Conservation (phyloP, 139 green algal genomes). For the Chlamydomonas sphaeroides region DNA sequence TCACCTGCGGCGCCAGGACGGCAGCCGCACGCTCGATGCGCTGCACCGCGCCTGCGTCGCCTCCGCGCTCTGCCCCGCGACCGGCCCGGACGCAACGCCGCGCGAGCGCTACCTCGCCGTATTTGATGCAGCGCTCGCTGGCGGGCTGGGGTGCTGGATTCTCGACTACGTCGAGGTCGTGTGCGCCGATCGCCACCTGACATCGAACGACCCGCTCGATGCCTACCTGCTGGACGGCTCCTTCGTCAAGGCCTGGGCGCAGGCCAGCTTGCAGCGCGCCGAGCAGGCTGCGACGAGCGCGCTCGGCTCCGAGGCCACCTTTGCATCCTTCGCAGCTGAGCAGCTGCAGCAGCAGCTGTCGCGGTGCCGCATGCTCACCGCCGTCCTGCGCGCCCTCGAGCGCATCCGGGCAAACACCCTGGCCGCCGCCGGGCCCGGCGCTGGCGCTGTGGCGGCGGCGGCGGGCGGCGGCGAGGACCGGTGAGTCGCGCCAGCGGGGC, state of each 20-base stretch:
- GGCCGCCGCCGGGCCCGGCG: no score
- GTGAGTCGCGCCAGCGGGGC: no score
- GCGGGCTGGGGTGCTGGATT: conserved; percentile 60
- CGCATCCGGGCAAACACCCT: conserved; percentile 35
- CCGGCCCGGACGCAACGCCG: background rate
- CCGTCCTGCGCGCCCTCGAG: conserved; percentile 47
- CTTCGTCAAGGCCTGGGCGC: conserved; percentile 59
- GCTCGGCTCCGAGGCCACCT: conserved; percentile 31
- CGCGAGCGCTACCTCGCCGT: conserved; percentile 33
- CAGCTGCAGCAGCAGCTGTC: conserved; percentile 44
- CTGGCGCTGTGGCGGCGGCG: no score
- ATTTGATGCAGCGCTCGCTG: conserved; percentile 22
- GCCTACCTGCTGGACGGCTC: conserved; percentile 67
- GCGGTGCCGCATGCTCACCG: conserved; percentile 44
- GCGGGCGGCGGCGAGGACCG: background rate
- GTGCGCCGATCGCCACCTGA: conserved; percentile 47
- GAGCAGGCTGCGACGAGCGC: conserved; percentile 2
- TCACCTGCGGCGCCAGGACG: conserved; percentile 12
- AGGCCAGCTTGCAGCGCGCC: conserved; percentile 24
- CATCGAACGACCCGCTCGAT: conserved; percentile 60
- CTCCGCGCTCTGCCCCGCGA: background rate
- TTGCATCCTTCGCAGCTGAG: conserved; percentile 1
- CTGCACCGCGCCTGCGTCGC: background rate
- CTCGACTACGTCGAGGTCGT: conserved; percentile 74
- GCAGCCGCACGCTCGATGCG: conserved; percentile 28